Evolutionary conservation across 2,329 filamentous ascomycete genomes (phyloP).

Genomic region (Aspergillus felis): DNA sequence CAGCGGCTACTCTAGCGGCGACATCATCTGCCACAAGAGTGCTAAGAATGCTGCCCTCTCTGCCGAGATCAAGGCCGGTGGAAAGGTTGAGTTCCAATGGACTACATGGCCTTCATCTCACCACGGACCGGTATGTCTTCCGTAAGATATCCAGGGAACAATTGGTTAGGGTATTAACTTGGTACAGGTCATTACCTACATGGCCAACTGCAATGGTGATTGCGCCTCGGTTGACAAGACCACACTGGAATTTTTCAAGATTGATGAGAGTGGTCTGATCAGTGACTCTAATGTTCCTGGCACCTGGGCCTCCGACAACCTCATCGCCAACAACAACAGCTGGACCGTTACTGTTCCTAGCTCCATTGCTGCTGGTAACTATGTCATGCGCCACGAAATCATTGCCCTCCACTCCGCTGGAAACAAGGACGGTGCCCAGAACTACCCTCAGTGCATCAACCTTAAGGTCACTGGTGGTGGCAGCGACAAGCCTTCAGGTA

Average conservation of each 20-base stretch:
- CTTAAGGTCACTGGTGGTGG: slow-evolving; percentile 56
- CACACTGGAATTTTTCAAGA: slow-evolving; percentile 60
- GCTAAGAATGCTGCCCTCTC: slow-evolving; percentile 50
- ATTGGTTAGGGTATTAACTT: neutral
- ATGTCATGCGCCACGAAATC: slow-evolving; percentile 54
- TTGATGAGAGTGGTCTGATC: slow-evolving; percentile 54
- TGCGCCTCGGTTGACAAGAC: slow-evolving; percentile 53
- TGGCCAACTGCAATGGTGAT: slow-evolving; percentile 57
- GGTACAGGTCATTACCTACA: slow-evolving; percentile 55
- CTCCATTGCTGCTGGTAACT: slow-evolving; percentile 48
- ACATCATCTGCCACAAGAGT: slow-evolving; percentile 61
- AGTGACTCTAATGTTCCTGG: slow-evolving; percentile 41
- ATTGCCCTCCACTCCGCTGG: slow-evolving; percentile 51
- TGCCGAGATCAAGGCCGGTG: slow-evolving; percentile 59
- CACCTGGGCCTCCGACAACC: slow-evolving; percentile 54
- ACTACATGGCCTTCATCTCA: slow-evolving; percentile 63
- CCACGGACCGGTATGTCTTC: slow-evolving; percentile 47
- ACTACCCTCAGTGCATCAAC: slow-evolving; percentile 59
- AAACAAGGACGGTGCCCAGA: slow-evolving; percentile 46
- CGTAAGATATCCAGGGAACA: neutral
- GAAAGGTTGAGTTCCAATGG: slow-evolving; percentile 58
- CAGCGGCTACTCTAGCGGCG: slow-evolving; percentile 42
- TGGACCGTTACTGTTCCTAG: slow-evolving; percentile 48
- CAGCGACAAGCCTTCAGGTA: slow-evolving; percentile 45
- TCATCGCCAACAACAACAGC: slow-evolving; percentile 52